Base-by-base conservation (phyloP, 2,329 filamentous ascomycete species). In the Fusarium robinianum region DNA sequence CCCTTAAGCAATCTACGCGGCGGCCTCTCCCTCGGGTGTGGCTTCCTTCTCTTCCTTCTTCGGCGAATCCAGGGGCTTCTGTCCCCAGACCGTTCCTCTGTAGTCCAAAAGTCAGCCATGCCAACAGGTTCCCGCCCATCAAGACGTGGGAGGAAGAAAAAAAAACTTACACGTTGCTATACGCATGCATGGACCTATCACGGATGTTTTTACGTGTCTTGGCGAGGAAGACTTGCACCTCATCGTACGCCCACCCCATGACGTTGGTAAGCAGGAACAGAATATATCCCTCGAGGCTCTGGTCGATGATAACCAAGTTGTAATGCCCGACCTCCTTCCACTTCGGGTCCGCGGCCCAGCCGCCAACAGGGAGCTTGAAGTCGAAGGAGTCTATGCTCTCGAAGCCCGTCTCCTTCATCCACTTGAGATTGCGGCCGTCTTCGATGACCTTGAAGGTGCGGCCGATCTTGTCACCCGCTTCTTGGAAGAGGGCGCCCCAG, bases 271-370 rank as follows among this genome's bases (percentile, higher is more conserved):
- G 43, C 43, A 66, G 34, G 22, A 57, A 64, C 14, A 61, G 41
- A 3, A 58, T 46, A 22, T 54, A 57, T 10, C 66, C 67, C 43
- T 69, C 64, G 14, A 65, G 52, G 10, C 65, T 66, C 23, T 65
- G 61, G 16, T 65, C 62, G 3, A 67, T 53, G 5, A 64, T 62
- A 11, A 62, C 24, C 21, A 63, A 56, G 3, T 58, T 58, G 35
- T 62, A 69, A 25, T 63, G 53, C 1, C 55, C 51, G 6, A 63
- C 29, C n/a, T 63, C 53, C n/a, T 60, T 59, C 23, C 31, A 41
- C 12, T 53, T 49, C 5, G 49, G 45, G 11, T 62, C 59, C 8
- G 49, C 51, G 1, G 60, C 39, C 62, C 58, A 61, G 8, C 41
- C 48, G 6, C 53, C 53, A 7, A 58, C 23, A 2, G 59, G 56